Evolutionary conservation across 768 basidiomycete species (phyloP).

Genomic region (Termitomyces sp.): DNA sequence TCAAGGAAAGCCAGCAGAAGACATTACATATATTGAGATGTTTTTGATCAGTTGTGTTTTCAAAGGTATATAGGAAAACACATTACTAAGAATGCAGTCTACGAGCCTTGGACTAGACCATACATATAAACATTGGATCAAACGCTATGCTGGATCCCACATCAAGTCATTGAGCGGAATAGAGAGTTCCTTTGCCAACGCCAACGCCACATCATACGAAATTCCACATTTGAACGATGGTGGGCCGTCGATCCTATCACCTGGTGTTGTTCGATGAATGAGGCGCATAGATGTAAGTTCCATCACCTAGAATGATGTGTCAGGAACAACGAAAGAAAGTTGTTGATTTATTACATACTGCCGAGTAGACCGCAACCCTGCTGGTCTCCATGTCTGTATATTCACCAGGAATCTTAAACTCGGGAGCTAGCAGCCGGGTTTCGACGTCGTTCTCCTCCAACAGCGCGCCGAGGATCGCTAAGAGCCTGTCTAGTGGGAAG

Average conservation of each 20-base stretch:
- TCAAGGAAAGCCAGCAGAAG: too few species aligned
- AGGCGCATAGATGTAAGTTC: slow-evolving; percentile 65
- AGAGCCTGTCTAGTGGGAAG: slow-evolving; percentile 50
- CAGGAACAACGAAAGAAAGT: neutral
- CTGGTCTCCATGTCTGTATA: slow-evolving; percentile 76
- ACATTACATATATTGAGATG: too few species aligned
- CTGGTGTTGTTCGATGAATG: slow-evolving; percentile 58
- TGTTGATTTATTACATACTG: slow-evolving; percentile 39
- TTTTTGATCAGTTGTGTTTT: too few species aligned
- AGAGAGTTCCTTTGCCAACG: slow-evolving; percentile 56
- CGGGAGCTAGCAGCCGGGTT: slow-evolving; percentile 36
- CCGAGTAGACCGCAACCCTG: slow-evolving; percentile 54
- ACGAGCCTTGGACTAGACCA: neutral
- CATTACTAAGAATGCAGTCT: too few species aligned
- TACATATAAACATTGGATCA: neutral
- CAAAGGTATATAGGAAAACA: too few species aligned
- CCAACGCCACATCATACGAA: slow-evolving; percentile 52
- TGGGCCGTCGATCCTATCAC: slow-evolving; percentile 65
- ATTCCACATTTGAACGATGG: slow-evolving; percentile 74
- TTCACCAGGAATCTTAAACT: slow-evolving; percentile 61
- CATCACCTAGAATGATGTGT: slow-evolving; percentile 44
- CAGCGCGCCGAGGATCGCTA: slow-evolving; percentile 59
- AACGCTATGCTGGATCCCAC: slow-evolving; percentile 52
- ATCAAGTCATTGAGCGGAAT: slow-evolving; percentile 62
- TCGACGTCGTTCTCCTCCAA: slow-evolving; percentile 66